phyloP scores from a whole-genome alignment of 208 protist genomes.

The Angomonas deanei region DNA sequence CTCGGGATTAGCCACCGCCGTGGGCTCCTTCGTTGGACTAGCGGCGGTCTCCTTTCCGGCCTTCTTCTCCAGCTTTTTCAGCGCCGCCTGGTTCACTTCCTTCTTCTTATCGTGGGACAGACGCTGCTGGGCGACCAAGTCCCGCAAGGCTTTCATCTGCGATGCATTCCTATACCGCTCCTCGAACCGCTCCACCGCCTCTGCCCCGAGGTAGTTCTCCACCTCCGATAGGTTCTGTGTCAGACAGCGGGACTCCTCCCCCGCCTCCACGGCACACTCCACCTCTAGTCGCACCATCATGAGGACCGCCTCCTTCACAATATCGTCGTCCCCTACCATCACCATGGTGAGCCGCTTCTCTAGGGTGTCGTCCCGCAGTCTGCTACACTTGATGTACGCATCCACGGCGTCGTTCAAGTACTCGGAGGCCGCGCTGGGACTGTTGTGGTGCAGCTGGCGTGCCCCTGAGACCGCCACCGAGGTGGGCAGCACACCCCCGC shows the following conservation, averaged over 20 bases:
- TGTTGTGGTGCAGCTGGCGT: slow-evolving; percentile 18
- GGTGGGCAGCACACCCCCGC: slow-evolving; percentile 26
- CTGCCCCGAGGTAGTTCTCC: not conserved
- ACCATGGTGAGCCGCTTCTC: not conserved
- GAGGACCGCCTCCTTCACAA: not conserved
- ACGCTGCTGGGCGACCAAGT: too few species aligned
- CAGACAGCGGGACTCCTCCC: not conserved
- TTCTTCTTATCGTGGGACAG: too few species aligned
- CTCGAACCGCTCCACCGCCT: not conserved
- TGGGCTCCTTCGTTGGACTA: too few species aligned
- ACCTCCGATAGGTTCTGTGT: not conserved
- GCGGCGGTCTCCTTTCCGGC: too few species aligned
- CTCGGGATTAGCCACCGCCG: too few species aligned
- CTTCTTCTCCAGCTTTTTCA: too few species aligned
- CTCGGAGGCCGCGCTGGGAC: slow-evolving; percentile 12
- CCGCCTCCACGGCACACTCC: slow-evolving; percentile 10
- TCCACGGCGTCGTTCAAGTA: not conserved
- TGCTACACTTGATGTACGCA: not conserved
- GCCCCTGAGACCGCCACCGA: slow-evolving; percentile 23
- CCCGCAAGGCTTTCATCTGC: too few species aligned
- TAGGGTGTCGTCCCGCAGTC: not conserved
- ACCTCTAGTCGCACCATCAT: slow-evolving; percentile 6
- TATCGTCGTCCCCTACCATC: not conserved
- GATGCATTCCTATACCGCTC: not conserved
- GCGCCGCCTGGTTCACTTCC: too few species aligned